A percentile compares a stretch with the other conserved stretches of the same genome.
These are phyloP conservation scores for Triticum urartu DNA, from an alignment of 176 grass and related monocot species.

Conservation along the genomic window DNA sequence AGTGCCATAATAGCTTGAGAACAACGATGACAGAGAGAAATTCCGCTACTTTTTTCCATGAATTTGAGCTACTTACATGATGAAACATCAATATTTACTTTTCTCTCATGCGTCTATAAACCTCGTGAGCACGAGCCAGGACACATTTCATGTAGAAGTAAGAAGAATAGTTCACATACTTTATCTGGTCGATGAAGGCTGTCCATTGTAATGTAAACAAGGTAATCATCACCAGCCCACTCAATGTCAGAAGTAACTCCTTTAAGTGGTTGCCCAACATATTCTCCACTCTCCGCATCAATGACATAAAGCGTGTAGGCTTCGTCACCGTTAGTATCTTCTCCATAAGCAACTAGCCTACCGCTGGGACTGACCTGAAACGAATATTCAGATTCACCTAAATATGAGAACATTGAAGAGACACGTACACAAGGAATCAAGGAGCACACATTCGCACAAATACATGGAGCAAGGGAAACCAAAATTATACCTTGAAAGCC, in stretches of 20 bases:
- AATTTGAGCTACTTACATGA: not conserved
- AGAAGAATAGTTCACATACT: conserved; percentile 38
- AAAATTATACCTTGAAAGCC: conserved; percentile 59
- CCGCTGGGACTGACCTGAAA: conserved; percentile 84
- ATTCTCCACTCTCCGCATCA: conserved; percentile 57
- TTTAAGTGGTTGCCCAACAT: conserved; percentile 61
- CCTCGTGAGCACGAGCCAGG: not conserved
- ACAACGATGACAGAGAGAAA: not conserved
- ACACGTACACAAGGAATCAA: not conserved
- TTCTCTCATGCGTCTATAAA: not conserved
- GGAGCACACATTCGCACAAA: not conserved
- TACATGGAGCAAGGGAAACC: not conserved
- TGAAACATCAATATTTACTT: not conserved
- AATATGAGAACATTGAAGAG: conserved; percentile 8
- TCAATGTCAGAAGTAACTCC: conserved; percentile 69
- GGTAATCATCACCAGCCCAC: conserved; percentile 76
- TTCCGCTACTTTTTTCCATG: not conserved
- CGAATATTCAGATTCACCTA: not conserved
- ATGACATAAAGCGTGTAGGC: conserved; percentile 81
- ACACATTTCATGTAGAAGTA: conserved; percentile 1
- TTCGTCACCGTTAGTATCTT: conserved; percentile 91
- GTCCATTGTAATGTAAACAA: conserved; percentile 92
- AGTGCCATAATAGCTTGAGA: not conserved
- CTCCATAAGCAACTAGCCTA: conserved; percentile 77
- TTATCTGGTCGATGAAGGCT: conserved; percentile 80